phyloP scores from a whole-genome alignment of 1,284 basidiomycete genomes.

The Malassezia arunalokei region DNA sequence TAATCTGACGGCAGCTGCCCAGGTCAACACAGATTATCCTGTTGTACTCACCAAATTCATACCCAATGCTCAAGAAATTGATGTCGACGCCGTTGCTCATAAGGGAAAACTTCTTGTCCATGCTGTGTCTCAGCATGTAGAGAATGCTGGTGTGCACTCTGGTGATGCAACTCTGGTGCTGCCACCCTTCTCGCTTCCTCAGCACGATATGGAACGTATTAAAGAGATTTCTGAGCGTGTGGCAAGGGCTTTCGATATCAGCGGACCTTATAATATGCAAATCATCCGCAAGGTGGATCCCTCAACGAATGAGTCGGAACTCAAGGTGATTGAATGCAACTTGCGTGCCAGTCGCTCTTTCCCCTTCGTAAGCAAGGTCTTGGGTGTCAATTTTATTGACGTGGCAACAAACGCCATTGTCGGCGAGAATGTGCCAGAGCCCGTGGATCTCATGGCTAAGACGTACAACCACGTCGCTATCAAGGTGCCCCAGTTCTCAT shows the following conservation, averaged over 20 bases:
- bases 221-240: slow-evolving; percentile 90
- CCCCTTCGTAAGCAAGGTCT: slow-evolving; percentile 97
- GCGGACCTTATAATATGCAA: slow-evolving; percentile 99
- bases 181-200: slow-evolving; percentile 75
- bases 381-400: slow-evolving; percentile 93
- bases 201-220: slow-evolving; percentile 68
- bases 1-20: slow-evolving; percentile 83
- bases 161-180: slow-evolving; percentile 95
- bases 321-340: slow-evolving; percentile 99
- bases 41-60: slow-evolving; percentile 99
- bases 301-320: slow-evolving; percentile 52
- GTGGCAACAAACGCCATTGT: slow-evolving; percentile 85
- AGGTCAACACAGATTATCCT: slow-evolving; percentile 90
- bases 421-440: slow-evolving; percentile 74
- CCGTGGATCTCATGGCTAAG: slow-evolving; percentile 83
- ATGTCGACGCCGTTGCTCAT: slow-evolving; percentile 92
- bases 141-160: slow-evolving; percentile 97
- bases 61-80: slow-evolving; percentile 91
- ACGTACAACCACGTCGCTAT: slow-evolving; percentile 85
- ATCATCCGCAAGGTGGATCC: slow-evolving; percentile 74
- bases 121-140: slow-evolving; percentile 94
- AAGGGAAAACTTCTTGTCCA: slow-evolving; percentile 88
- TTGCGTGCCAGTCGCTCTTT: slow-evolving; percentile 92
- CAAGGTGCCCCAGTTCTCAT: slow-evolving; percentile 97
- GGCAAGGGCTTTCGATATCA: slow-evolving; percentile 84